Conservation (phyloP, 2,329 filamentous ascomycete species). For the Fusarium cyanostomum region DNA sequence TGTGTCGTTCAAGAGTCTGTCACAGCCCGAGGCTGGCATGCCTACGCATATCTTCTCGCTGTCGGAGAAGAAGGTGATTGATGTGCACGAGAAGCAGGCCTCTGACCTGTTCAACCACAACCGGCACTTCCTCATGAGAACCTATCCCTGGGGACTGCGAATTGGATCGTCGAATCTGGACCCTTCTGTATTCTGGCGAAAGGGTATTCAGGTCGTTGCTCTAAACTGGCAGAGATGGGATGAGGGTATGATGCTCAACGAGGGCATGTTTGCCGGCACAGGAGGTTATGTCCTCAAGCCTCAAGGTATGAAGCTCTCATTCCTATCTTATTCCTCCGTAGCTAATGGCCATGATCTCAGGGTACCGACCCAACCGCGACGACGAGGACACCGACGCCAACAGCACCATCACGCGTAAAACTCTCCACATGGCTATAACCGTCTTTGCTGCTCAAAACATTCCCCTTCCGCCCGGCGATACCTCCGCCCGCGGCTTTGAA, state of each 20-base stretch:
- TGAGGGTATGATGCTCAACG: constrained; percentile 94
- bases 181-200: constrained; percentile 84
- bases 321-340: neutral
- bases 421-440: constrained; percentile 75
- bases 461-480: constrained; percentile 67
- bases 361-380: constrained; percentile 45
- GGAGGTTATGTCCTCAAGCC: constrained; percentile 91
- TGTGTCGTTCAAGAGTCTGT: constrained; percentile 82
- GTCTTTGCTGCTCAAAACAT: constrained; percentile 81
- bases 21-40: constrained; percentile 74
- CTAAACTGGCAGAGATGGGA: constrained; percentile 95
- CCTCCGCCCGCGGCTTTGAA: constrained; percentile 66
- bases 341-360: constrained; percentile 32
- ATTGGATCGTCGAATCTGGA: constrained; percentile 89
- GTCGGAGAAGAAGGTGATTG: constrained; percentile 71
- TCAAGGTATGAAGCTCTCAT: constrained; percentile 56
- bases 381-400: constrained; percentile 35
- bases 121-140: constrained; percentile 81
- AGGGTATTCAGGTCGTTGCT: constrained; percentile 89
- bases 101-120: constrained; percentile 80
- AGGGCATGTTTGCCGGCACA: constrained; percentile 87
- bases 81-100: constrained; percentile 61
- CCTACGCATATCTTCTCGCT: constrained; percentile 76
- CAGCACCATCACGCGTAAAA: constrained; percentile 59
- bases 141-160: constrained; percentile 85